Conservation (phyloP, 2,329 filamentous ascomycete genomes). For the Botrytis porri region DNA sequence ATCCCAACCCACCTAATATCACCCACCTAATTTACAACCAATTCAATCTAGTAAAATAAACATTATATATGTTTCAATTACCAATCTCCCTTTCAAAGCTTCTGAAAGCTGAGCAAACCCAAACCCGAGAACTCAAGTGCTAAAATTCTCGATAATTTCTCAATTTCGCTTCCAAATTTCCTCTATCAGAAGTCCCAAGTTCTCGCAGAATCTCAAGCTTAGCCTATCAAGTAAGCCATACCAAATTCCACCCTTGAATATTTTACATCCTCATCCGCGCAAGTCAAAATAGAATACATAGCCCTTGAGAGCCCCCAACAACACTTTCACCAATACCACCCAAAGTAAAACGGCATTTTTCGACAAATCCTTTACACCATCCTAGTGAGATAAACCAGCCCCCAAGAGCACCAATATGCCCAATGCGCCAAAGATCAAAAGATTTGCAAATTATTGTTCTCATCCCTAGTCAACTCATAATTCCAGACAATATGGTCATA, state of each 20-base stretch:
- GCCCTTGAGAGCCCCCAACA: neutral
- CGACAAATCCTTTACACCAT: neutral
- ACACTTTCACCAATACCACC: neutral
- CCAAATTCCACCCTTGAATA: neutral
- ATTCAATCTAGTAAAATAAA: neutral
- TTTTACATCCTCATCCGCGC: neutral
- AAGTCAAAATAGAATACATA: neutral
- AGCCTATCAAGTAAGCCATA: neutral
- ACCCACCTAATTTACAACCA: neutral
- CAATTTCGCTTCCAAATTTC: neutral
- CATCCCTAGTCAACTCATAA: constrained; percentile 59
- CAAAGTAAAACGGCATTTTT: neutral
- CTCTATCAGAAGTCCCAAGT: neutral
- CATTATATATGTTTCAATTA: neutral
- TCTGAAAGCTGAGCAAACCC: neutral
- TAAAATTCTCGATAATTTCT: neutral
- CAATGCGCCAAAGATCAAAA: constrained; percentile 23
- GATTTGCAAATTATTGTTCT: constrained; percentile 32
- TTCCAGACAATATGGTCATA: constrained; percentile 66
- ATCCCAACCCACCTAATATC: neutral
- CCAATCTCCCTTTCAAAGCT: neutral
- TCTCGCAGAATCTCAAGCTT: neutral
- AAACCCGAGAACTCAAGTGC: neutral
- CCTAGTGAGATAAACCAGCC: neutral
- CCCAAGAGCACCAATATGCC: neutral